Evolutionary conservation across 2,329 filamentous ascomycete genomes (phyloP).

Genomic region (Simplicillium aogashimaense): DNA sequence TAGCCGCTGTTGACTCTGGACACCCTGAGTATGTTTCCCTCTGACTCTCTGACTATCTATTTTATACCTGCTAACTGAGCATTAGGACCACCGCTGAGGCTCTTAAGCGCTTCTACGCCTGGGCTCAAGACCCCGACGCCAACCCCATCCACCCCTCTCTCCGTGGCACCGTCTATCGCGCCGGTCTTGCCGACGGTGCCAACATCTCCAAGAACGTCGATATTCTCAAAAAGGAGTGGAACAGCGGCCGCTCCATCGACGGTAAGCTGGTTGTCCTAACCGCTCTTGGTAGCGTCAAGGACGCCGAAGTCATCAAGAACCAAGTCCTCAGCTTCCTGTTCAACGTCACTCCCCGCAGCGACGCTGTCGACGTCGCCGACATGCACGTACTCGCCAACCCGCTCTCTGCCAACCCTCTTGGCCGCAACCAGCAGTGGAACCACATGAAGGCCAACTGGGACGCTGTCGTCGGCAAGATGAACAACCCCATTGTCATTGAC

Average conservation of each 20-base stretch:
- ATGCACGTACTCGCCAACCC: conserved; percentile 72
- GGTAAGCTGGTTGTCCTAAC: conserved; percentile 79
- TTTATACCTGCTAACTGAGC: conserved; percentile 6
- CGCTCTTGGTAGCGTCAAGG: conserved; percentile 65
- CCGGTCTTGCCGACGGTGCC: conserved; percentile 62
- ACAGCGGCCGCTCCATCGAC: conserved; percentile 73
- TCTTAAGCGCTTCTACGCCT: conserved; percentile 69
- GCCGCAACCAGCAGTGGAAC: conserved; percentile 69
- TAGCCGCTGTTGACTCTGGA: conserved; percentile 63
- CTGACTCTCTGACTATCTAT: background rate
- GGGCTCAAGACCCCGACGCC: conserved; percentile 57
- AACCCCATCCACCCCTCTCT: conserved; percentile 72
- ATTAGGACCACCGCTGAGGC: conserved; percentile 61
- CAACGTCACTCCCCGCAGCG: conserved; percentile 45
- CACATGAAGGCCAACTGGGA: conserved; percentile 82
- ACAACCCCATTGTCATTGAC: conserved; percentile 80
- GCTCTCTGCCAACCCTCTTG: conserved; percentile 62
- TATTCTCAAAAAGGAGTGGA: conserved; percentile 76
- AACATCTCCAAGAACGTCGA: conserved; percentile 49
- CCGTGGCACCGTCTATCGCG: conserved; percentile 69
- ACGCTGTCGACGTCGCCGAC: conserved; percentile 74
- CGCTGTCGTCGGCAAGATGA: conserved; percentile 59
- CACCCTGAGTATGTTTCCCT: conserved; percentile 55
- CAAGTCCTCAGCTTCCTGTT: conserved; percentile 72
- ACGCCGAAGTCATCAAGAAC: conserved; percentile 54